These are phyloP conservation scores for Camillea tinctor DNA, from an alignment of 2,329 filamentous ascomycete genomes.

Conservation along the genomic window DNA sequence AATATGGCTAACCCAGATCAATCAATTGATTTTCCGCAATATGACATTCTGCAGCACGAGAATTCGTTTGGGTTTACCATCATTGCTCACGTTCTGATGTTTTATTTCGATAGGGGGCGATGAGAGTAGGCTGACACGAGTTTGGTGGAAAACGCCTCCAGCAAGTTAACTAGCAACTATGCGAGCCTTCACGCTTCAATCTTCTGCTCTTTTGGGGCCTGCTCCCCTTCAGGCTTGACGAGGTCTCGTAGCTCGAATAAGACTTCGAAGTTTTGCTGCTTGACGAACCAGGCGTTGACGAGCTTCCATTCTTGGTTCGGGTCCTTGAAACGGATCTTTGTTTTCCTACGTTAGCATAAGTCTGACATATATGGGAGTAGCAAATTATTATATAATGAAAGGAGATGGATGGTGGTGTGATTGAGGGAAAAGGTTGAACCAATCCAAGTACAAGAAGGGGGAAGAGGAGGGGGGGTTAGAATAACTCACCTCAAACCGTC, in stretches of 20 bases:
- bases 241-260: constrained; percentile 44
- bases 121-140: neutral
- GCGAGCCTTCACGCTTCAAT: constrained; percentile 8
- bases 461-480: neutral
- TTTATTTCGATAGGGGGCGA: too few species aligned
- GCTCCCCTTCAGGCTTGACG: constrained; percentile 35
- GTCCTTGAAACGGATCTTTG: constrained; percentile 53
- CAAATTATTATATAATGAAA: too few species aligned
- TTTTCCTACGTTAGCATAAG: neutral
- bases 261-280: constrained; percentile 55
- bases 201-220: neutral
- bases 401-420: too few species aligned
- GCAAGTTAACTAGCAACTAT: neutral
- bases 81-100: too few species aligned
- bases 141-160: neutral
- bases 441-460: neutral
- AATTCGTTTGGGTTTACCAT: too few species aligned
- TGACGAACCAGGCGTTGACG: constrained; percentile 63
- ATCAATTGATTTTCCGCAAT: too few species aligned
- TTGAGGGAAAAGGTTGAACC: neutral
- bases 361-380: too few species aligned
- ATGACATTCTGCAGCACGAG: too few species aligned
- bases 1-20: too few species aligned
- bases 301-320: constrained; percentile 56
- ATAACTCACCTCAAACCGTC: constrained; percentile 58